phyloP scores from a whole-genome alignment of 192 early-diverging fungal genomes.

The Coemansia sp. region DNA sequence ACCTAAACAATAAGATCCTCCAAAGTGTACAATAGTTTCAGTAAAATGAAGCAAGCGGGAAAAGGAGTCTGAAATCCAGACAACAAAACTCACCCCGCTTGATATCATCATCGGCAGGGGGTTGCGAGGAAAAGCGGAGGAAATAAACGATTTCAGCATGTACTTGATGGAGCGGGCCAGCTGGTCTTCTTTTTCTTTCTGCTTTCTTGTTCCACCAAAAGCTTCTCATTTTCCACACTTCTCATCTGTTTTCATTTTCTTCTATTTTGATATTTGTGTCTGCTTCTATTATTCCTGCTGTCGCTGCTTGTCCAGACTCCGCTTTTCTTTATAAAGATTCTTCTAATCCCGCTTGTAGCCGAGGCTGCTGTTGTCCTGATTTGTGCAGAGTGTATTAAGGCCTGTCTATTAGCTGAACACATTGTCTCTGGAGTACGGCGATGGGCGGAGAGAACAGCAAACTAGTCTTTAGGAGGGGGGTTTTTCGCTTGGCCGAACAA shows the following conservation, averaged over 20 bases:
- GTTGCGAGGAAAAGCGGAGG: no score
- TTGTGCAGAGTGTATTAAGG: background rate
- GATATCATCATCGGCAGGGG: no score
- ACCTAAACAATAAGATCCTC: no score
- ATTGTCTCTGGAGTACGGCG: background rate
- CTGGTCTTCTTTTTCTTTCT: background rate
- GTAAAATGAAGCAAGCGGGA: no score
- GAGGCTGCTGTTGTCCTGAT: background rate
- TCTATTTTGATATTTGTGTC: background rate
- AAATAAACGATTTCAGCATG: no score
- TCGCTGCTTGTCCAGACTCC: background rate
- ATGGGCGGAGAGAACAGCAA: conserved; percentile 92
- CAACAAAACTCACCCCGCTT: no score
- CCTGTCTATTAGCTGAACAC: background rate
- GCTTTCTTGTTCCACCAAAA: background rate
- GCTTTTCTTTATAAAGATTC: background rate
- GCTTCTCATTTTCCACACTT: background rate
- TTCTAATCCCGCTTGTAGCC: background rate
- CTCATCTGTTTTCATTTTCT: background rate
- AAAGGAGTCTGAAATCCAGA: no score
- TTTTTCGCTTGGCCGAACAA: conserved; percentile 82
- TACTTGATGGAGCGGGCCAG: no score
- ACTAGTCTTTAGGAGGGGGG: conserved; percentile 82
- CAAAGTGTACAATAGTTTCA: no score
- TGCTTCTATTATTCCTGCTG: background rate